These are phyloP conservation scores for Pelargonium fulgidum DNA, from an alignment of 441 rosid genomes.

Conservation along the genomic window DNA sequence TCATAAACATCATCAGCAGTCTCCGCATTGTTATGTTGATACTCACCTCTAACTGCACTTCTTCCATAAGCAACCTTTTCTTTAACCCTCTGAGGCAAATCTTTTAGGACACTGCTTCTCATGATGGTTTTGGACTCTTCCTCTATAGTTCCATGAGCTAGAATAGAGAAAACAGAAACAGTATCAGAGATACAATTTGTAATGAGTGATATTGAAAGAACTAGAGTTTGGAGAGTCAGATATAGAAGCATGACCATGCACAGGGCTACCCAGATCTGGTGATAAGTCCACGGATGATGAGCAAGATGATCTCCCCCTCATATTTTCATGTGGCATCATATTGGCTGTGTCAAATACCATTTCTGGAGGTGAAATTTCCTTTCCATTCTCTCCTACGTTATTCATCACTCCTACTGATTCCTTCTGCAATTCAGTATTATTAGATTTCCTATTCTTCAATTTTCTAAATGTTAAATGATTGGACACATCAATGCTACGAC, in stretches of 20 bases:
- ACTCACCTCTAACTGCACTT: conserved; percentile 11
- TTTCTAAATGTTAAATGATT: conserved; percentile 23
- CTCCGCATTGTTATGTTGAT: conserved; percentile 12
- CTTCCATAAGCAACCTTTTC: conserved; percentile 15
- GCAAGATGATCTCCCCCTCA: conserved; percentile 30
- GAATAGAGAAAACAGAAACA: conserved; percentile 24
- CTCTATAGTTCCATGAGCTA: conserved; percentile 21
- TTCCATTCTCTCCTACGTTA: conserved; percentile 18
- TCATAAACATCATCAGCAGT: conserved; percentile 21
- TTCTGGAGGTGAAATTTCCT: conserved; percentile 27
- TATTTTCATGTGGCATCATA: conserved; percentile 23
- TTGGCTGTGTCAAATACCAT: conserved; percentile 25
- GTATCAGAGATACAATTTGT: conserved; percentile 17
- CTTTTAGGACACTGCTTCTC: conserved; percentile 17
- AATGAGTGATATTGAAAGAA: conserved; percentile 19
- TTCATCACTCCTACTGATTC: conserved; percentile 20
- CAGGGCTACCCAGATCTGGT: conserved; percentile 37
- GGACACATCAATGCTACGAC: conserved; percentile 10
- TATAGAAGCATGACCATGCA: conserved; percentile 29
- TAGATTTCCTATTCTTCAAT: conserved; percentile 1
- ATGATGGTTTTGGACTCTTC: conserved; percentile 23
- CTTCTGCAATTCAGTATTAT: conserved; percentile 37
- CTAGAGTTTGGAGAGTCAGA: conserved; percentile 26
- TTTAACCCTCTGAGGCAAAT: conserved; percentile 25
- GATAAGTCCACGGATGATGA: conserved; percentile 48